A percentile compares a stretch with the other conserved stretches of the same genome.
Evolutionary conservation across 2,329 filamentous ascomycete species (phyloP).

Genomic region (Aureobasidium uvarum): DNA sequence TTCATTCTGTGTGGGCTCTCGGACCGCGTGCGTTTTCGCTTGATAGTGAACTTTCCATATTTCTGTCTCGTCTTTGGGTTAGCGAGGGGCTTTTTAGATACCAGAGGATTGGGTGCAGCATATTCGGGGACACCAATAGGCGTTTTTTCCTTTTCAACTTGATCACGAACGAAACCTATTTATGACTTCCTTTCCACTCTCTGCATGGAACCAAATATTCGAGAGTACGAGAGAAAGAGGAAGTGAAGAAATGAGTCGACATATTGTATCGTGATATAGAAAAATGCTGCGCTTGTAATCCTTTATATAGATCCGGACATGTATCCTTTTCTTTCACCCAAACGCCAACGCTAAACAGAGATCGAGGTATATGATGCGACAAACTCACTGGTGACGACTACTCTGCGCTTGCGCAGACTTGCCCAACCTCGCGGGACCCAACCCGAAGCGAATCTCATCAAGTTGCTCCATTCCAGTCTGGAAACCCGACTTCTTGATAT

Average conservation of each 20-base stretch:
- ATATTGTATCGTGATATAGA: slow-evolving; percentile 14
- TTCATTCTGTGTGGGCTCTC: not conserved
- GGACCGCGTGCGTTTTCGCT: not conserved
- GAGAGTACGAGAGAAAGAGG: too few relatives aligned
- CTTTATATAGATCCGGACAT: not conserved
- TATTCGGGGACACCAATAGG: not conserved
- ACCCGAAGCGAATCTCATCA: slow-evolving; percentile 78
- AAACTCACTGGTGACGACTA: slow-evolving; percentile 1
- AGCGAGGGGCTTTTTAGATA: slow-evolving; percentile 9
- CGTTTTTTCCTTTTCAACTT: not conserved
- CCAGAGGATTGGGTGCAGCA: not conserved
- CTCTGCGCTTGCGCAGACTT: slow-evolving; percentile 15
- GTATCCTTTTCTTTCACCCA: not conserved
- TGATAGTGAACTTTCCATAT: not conserved
- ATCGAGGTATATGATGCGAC: not conserved
- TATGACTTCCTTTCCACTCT: not conserved
- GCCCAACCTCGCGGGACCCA: slow-evolving; percentile 70
- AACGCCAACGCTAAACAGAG: slow-evolving; percentile 18
- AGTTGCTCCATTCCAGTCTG: slow-evolving; percentile 82
- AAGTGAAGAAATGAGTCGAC: not conserved
- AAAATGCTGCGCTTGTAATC: slow-evolving; percentile 5
- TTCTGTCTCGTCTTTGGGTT: not conserved
- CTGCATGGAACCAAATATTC: too few relatives aligned
- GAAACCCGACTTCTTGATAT: slow-evolving; percentile 75
- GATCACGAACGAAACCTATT: slow-evolving; percentile 7